phyloP scores from a whole-genome alignment of 2,329 filamentous ascomycete genomes.

The Claviceps maximensis region DNA sequence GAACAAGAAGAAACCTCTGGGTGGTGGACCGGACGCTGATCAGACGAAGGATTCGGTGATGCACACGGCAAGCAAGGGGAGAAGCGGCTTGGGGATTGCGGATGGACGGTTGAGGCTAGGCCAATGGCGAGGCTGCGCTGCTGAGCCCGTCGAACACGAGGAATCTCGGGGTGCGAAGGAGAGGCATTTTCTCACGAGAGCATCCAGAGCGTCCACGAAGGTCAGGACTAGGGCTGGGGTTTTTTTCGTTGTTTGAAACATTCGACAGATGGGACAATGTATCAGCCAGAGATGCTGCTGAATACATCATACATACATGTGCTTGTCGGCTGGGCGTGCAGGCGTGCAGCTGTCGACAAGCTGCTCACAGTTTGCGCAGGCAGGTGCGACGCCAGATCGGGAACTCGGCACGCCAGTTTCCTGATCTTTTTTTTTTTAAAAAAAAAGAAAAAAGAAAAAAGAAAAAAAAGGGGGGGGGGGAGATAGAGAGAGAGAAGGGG shows the following conservation, averaged over 20 bases:
- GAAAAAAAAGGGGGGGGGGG: too few species aligned
- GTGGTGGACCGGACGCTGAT: background rate
- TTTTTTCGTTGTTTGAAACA: background rate
- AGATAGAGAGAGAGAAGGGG: too few species aligned
- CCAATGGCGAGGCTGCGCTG: background rate
- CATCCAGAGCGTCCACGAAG: background rate
- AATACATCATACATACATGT: too few species aligned
- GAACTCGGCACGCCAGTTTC: constrained; percentile 1
- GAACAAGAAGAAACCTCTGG: background rate
- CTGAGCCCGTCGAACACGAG: background rate
- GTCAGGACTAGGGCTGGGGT: too few species aligned
- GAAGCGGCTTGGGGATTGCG: background rate
- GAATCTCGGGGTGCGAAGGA: background rate
- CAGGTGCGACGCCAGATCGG: constrained; percentile 1
- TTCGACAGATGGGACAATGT: too few species aligned
- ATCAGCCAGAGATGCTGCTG: too few species aligned
- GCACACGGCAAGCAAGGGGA: background rate
- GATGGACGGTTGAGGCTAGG: background rate
- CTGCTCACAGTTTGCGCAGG: background rate
- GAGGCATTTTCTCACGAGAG: background rate
- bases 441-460: too few species aligned
- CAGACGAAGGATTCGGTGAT: background rate
- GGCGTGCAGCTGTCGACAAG: too few species aligned
- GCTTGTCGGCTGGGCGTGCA: too few species aligned
- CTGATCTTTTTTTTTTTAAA: too few species aligned